Conservation (phyloP, 805 yeast species). For the Kluyveromyces nonfermentans region DNA sequence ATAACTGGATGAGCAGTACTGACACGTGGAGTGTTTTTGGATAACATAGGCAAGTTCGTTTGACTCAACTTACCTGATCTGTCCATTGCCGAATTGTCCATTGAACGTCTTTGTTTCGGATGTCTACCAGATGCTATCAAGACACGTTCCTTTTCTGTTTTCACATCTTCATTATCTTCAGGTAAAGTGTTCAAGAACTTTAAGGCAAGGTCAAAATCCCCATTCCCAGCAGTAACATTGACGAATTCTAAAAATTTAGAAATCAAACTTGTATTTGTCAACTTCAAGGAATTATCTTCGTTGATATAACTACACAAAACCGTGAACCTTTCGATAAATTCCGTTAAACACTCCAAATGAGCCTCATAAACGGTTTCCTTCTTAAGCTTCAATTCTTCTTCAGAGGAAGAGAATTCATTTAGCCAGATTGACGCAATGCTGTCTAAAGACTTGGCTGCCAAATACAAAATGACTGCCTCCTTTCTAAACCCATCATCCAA, state of each 20-base stretch:
- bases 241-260: slow-evolving; percentile 72
- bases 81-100: slow-evolving; percentile 1
- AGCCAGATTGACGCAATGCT: slow-evolving; percentile 79
- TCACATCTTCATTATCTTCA: slow-evolving; percentile 58
- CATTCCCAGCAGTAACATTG: slow-evolving; percentile 67
- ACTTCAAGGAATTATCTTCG: slow-evolving; percentile 12
- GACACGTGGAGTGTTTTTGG: slow-evolving; percentile 6
- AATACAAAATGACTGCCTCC: slow-evolving; percentile 66
- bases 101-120: background rate
- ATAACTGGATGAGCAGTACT: slow-evolving; percentile 6
- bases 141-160: slow-evolving; percentile 71
- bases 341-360: slow-evolving; percentile 69
- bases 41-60: slow-evolving; percentile 1
- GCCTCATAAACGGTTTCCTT: slow-evolving; percentile 66
- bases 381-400: slow-evolving; percentile 32
- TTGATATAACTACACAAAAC: slow-evolving; percentile 35
- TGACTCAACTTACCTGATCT: background rate
- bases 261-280: slow-evolving; percentile 28
- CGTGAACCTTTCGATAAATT: slow-evolving; percentile 75
- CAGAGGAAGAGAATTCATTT: slow-evolving; percentile 49
- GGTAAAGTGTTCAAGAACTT: slow-evolving; percentile 65
- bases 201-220: slow-evolving; percentile 74
- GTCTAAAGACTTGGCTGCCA: slow-evolving; percentile 74
- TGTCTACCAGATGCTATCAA: slow-evolving; percentile 46
- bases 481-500: slow-evolving; percentile 47